Evolutionary conservation across 1,284 basidiomycete species (phyloP).

Genomic region (Trichosporon sp.): DNA sequence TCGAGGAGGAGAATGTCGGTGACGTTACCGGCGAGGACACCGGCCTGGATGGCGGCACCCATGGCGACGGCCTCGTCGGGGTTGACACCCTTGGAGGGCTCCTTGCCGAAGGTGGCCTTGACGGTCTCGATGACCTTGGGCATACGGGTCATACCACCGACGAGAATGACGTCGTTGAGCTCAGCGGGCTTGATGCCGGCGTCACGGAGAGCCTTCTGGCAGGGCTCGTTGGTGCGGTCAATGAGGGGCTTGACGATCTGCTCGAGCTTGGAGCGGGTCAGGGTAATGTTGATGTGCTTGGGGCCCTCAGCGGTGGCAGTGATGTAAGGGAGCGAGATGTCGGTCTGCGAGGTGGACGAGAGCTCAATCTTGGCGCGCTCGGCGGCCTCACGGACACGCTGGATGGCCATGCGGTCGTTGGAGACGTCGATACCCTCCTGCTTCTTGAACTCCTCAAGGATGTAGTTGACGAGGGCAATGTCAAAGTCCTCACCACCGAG

Average conservation of each 20-base stretch:
- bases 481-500: conserved; percentile 99
- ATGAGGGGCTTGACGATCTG: conserved; percentile 78
- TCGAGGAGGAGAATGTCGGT: conserved; percentile 95
- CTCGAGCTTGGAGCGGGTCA: conserved; percentile 89
- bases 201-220: conserved; percentile 91
- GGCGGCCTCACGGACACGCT: conserved; percentile 96
- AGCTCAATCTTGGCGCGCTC: conserved; percentile 99
- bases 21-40: conserved; percentile 93
- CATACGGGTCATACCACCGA: conserved; percentile 98
- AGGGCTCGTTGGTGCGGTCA: conserved; percentile 90
- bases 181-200: conserved; percentile 90
- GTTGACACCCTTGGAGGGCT: conserved; percentile 97
- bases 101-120: conserved; percentile 87
- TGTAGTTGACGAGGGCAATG: conserved; percentile 81
- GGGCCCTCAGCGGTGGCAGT: conserved; percentile 91
- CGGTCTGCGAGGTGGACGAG: conserved; percentile 89
- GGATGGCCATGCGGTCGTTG: conserved; percentile 94
- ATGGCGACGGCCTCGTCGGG: conserved; percentile 93
- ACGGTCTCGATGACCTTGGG: conserved; percentile 92
- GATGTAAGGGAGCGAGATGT: conserved; percentile 96
- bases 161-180: conserved; percentile 94
- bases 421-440: conserved; percentile 79
- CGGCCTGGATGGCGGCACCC: conserved; percentile 89
- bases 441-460: conserved; percentile 93
- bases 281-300: conserved; percentile 92